These are phyloP conservation scores for Trichomonas gallinae DNA, from an alignment of 208 protist species.

Conservation along the genomic window DNA sequence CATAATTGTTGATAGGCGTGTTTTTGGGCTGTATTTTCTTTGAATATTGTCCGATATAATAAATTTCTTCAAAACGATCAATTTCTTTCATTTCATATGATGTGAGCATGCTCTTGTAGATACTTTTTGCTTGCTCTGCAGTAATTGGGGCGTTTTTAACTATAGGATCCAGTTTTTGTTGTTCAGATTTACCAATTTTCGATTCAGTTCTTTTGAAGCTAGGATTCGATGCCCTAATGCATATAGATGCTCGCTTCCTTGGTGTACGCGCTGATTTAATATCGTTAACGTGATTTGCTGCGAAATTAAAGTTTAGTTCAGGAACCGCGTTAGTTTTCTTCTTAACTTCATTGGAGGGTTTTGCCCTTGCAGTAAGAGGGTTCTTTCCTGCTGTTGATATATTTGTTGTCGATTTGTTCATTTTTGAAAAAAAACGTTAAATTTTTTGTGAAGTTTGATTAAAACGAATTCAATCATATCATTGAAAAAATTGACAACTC, in stretches of 20 bases:
- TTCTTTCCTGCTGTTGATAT: background rate
- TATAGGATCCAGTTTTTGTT: background rate
- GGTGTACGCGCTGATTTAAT: background rate
- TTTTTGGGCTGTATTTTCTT: slow-evolving; percentile 1
- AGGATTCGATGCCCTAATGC: background rate
- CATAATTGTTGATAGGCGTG: background rate
- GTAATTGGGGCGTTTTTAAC: background rate
- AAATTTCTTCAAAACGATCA: background rate
- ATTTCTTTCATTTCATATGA: background rate
- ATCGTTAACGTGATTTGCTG: background rate
- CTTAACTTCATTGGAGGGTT: background rate
- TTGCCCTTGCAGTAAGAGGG: background rate
- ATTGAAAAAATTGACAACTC: too few species aligned
- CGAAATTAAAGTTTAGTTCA: background rate
- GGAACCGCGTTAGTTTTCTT: background rate
- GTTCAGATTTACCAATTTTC: background rate
- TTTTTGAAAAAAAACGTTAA: too few species aligned
- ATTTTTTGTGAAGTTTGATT: too few species aligned
- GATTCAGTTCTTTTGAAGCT: background rate
- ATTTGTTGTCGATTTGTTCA: too few species aligned
- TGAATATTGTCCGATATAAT: background rate
- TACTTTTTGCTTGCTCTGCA: background rate
- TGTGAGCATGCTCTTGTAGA: background rate
- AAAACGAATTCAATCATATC: too few species aligned
- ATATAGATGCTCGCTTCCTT: background rate